These are phyloP conservation scores for Hymenoscyphus occultus DNA, from an alignment of 2,329 filamentous ascomycete species.

Conservation along the genomic window DNA sequence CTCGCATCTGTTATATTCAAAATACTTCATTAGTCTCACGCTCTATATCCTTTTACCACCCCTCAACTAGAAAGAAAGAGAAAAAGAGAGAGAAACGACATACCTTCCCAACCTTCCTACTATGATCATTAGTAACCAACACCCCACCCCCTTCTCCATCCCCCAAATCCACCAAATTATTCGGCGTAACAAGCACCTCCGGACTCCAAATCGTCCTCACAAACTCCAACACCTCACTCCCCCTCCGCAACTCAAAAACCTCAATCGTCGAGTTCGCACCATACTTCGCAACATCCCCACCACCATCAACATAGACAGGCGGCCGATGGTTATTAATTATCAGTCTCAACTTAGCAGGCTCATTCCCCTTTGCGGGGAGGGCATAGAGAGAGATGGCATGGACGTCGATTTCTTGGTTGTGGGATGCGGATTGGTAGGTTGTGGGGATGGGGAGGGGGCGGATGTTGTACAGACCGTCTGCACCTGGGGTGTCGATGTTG, in stretches of 20 bases:
- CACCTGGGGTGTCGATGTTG: conserved; percentile 19
- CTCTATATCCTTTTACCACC: background rate
- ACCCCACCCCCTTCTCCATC: conserved; percentile 30
- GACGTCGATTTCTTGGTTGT: conserved; percentile 27
- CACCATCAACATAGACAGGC: conserved; percentile 29
- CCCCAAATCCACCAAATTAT: conserved; percentile 31
- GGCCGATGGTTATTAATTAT: conserved; percentile 37
- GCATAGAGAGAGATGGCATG: conserved; percentile 34
- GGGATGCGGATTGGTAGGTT: conserved; percentile 2
- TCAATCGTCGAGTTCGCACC: conserved; percentile 38
- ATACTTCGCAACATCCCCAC: conserved; percentile 32
- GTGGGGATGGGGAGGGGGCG: conserved; percentile 14
- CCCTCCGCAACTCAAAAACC: conserved; percentile 32
- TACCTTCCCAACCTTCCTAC: conserved; percentile 27
- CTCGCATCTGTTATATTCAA: background rate
- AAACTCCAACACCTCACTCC: conserved; percentile 27
- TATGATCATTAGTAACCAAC: conserved; percentile 37
- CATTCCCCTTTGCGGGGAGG: conserved; percentile 1
- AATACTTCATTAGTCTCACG: too few relatives aligned
- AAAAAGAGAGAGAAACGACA: conserved; percentile 11
- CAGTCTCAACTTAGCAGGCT: conserved; percentile 24
- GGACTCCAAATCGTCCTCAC: conserved; percentile 34
- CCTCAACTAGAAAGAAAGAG: conserved; percentile 12
- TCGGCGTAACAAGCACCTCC: conserved; percentile 31
- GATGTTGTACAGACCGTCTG: conserved; percentile 19